Percentiles rank a stretch among this genome's conserved stretches.
Evolutionary conservation across 169 alveolate genomes (phyloP).

Genomic region (Plasmodium cynomolgi): DNA sequence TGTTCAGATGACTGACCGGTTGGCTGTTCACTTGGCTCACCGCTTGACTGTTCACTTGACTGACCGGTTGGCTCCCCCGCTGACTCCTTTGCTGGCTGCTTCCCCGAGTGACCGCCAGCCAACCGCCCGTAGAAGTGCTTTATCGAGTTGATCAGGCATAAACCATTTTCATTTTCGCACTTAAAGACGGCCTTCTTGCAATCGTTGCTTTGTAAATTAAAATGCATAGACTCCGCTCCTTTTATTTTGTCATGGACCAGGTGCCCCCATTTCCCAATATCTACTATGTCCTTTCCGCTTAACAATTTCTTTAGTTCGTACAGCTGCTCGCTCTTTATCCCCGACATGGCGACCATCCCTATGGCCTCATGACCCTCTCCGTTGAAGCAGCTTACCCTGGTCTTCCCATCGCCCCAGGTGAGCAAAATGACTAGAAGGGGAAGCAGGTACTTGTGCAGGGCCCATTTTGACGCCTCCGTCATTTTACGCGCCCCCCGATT

Average conservation of each 20-base stretch:
- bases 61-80: too few relatives aligned
- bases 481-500: not conserved
- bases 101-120: not conserved
- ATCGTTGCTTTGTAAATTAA: conserved; percentile 42
- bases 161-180: conserved; percentile 77
- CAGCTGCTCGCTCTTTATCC: conserved; percentile 79
- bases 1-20: not conserved
- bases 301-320: conserved; percentile 80
- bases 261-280: conserved; percentile 84
- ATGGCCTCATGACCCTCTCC: conserved; percentile 70
- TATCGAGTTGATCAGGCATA: conserved; percentile 79
- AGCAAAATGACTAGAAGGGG: not conserved
- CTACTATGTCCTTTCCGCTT: conserved; percentile 83
- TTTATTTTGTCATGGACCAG: conserved; percentile 72
- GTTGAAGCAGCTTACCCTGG: conserved; percentile 7
- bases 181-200: conserved; percentile 63
- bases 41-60: not conserved
- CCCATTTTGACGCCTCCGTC: not conserved
- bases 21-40: not conserved
- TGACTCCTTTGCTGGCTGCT: not conserved
- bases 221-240: conserved; percentile 42
- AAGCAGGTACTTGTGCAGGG: not conserved
- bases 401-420: not conserved
- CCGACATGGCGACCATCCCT: conserved; percentile 86
- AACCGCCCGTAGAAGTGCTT: conserved; percentile 79